Evolutionary conservation across 495 filamentous ascomycete genomes (phyloP), one percentile per base, ranked within the genome.

Genomic region (Penicillium longicatenatum): DNA sequence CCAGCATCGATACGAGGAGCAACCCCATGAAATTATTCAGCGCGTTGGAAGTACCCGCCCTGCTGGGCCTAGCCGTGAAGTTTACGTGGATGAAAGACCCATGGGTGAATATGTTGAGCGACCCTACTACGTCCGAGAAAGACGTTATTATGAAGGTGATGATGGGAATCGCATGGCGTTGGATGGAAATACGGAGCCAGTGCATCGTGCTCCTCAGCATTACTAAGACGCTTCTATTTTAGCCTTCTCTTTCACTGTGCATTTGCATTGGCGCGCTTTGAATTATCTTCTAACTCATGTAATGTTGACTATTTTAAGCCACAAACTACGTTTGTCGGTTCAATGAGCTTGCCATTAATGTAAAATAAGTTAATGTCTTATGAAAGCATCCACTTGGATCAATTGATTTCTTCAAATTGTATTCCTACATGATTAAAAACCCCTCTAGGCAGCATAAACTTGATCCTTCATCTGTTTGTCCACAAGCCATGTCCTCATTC

Each of bases 1-100:
- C 29, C 48, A 51, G 19, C 45, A 48, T 17, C 80, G 82, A 35
- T 88, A 88, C 60, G 83, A 87, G 56, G 65, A 78, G 31, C 74
- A 78, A 30, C 73, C 72, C 20, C 74, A 71, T 56, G 77, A 79
- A 51, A 67, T 75, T 20, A 58, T 76, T 39, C 68, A 79, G 54
- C 77, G 83, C 30, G 76, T 82, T 50, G 76, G 75, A 21, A 84
- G 81, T 52, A 72, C 82, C 35, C 77, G 77, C 14, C 82, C 84
- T 1, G 76, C 60, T 35, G 70, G 66, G 6, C 57, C 57, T 1
- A 53, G 50, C 58, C 72, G 69, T 33, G 75, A 80, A 39, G 58
- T 70, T 30, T 78, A 74, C 52, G 30, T 76, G 65, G 75, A 75
- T 22, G 75, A 79, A 7, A 70, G 69, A 17, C 70, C 59, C 11